These are phyloP conservation scores for Nicotiana noctiflora DNA, from an alignment of 257 asterid species.

Conservation along the genomic window DNA sequence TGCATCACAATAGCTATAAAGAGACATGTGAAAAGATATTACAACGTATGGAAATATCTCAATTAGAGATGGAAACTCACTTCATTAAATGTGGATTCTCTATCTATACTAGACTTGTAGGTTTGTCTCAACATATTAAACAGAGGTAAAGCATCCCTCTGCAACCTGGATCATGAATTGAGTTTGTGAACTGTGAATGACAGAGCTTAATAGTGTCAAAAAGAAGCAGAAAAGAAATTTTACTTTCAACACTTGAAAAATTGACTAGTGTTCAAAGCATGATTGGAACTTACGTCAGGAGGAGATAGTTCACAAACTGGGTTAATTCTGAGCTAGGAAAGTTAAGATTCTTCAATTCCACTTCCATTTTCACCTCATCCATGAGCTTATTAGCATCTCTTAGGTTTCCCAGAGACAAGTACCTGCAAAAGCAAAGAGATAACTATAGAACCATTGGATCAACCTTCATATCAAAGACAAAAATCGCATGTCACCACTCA, in stretches of 20 bases:
- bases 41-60: neutral
- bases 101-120: conserved; percentile 55
- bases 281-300: conserved; percentile 52
- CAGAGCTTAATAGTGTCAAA: neutral
- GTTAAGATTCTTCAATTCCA: conserved; percentile 42
- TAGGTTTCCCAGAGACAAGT: conserved; percentile 77
- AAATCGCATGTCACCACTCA: neutral
- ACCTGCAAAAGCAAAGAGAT: conserved; percentile 37
- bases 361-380: conserved; percentile 78
- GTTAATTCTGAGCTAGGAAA: conserved; percentile 77
- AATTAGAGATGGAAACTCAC: conserved; percentile 25
- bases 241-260: neutral
- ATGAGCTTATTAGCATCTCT: conserved; percentile 85
- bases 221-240: neutral
- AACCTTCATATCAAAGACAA: neutral
- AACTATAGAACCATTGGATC: neutral
- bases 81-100: conserved; percentile 65
- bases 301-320: conserved; percentile 68
- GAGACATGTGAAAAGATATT: neutral
- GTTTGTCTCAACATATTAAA: conserved; percentile 77
- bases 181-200: neutral
- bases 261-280: neutral
- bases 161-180: conserved; percentile 48
- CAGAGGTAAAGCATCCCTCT: conserved; percentile 89
- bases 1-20: neutral